Evolutionary conservation across 768 basidiomycete species (phyloP).

Genomic region (Pleurotus citrinopileatus): DNA sequence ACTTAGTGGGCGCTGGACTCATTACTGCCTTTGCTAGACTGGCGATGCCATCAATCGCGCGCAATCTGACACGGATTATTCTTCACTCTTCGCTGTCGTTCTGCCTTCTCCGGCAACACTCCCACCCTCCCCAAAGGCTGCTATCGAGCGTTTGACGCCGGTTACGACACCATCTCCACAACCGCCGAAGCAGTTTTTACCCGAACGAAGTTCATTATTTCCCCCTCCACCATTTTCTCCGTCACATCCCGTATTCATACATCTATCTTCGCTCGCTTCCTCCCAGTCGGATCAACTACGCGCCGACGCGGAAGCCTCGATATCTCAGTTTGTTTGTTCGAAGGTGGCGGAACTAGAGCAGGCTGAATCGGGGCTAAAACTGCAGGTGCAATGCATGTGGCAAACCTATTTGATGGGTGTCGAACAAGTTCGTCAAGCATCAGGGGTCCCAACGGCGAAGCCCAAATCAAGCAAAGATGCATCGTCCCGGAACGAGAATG

Average conservation of each 20-base stretch:
- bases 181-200: slow-evolving; percentile 39
- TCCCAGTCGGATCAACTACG: slow-evolving; percentile 54
- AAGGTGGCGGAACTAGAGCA: slow-evolving; percentile 56
- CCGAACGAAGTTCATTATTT: slow-evolving; percentile 58
- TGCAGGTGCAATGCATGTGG: slow-evolving; percentile 66
- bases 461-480: slow-evolving; percentile 19
- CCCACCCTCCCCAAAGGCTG: slow-evolving; percentile 22
- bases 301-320: slow-evolving; percentile 53
- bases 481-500: slow-evolving; percentile 17
- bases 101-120: slow-evolving; percentile 28
- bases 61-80: slow-evolving; percentile 41
- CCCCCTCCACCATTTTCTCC: slow-evolving; percentile 77
- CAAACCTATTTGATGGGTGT: slow-evolving; percentile 49
- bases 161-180: slow-evolving; percentile 21
- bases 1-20: not conserved
- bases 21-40: slow-evolving; percentile 26
- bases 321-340: slow-evolving; percentile 47
- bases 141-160: slow-evolving; percentile 9
- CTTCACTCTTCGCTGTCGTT: slow-evolving; percentile 42
- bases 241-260: slow-evolving; percentile 66
- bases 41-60: slow-evolving; percentile 33
- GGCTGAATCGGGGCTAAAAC: slow-evolving; percentile 50
- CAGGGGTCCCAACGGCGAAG: slow-evolving; percentile 11
- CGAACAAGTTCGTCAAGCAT: slow-evolving; percentile 38
- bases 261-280: slow-evolving; percentile 58